Evolutionary conservation across 148 eudicot species (phyloP), one percentile per base, ranked within the genome.

Genomic region (Fallopia convolvulus): DNA sequence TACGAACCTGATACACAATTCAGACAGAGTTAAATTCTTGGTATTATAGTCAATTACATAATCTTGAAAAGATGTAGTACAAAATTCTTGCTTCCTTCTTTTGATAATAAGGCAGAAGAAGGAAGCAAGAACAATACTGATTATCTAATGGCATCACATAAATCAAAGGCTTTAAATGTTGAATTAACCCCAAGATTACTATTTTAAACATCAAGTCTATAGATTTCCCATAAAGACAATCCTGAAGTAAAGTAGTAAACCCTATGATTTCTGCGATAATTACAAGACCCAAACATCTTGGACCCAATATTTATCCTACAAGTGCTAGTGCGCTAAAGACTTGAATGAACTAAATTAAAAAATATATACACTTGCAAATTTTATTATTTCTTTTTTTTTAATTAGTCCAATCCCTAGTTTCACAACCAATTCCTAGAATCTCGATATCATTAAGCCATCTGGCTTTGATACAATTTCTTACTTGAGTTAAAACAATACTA

Each of bases 1-100:
- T 73, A 9, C 55, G 50, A 73, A 73, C 52, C 75, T 73, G 75
- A 73, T 13, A 41, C 18, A 81, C 42, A 53, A 18, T 55, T 55
- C 61, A 55, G 61, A 18, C 6, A 5, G 61, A 55, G 26, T n/a
- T 55, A 55, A 55, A 55, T 55, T 26, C 0, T 10, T 65, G n/a
- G n/a, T 41, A 18, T 65, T 33, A 68, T 39, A 61, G 70, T 55
- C 9, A 21, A 55, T 55, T 18, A 55, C 56, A 58, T 10, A 26
- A 26, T 61, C 36, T 61, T 17, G 21, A 18, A 61, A 61, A 61
- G 36, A 26, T 26, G 30, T 26, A 26, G 9, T 3, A 6, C 47
- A 44, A 44, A 44, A 8, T 44, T 8, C n/a, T 26, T 52, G 56
- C 6, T 52, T 4, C 6, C 56, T 52, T 15, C 56, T 52, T 14